These are phyloP conservation scores for Actinidia arguta DNA, from an alignment of 179 eudicot genomes.

Conservation along the genomic window DNA sequence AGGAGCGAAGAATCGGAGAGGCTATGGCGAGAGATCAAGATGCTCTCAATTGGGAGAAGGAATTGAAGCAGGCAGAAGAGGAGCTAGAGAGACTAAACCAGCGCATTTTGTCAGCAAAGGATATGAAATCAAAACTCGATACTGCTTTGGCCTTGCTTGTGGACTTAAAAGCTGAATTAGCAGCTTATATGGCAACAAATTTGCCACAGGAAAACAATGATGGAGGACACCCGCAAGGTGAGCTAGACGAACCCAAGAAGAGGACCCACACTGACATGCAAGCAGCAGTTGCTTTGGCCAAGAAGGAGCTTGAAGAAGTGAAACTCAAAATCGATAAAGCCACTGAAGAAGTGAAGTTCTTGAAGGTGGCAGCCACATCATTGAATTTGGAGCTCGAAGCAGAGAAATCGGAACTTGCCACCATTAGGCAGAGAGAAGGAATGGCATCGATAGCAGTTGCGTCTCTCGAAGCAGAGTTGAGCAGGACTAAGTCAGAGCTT, in stretches of 20 bases:
- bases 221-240: background rate
- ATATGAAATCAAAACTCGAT: conserved; percentile 66
- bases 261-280: conserved; percentile 53
- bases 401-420: conserved; percentile 57
- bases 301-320: conserved; percentile 80
- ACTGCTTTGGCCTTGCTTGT: conserved; percentile 57
- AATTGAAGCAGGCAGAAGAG: conserved; percentile 81
- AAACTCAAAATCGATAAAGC: conserved; percentile 72
- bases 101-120: conserved; percentile 64
- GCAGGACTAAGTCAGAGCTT: conserved; percentile 66
- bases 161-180: conserved; percentile 75
- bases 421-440: conserved; percentile 75
- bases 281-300: conserved; percentile 53
- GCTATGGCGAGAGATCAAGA: conserved; percentile 78
- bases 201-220: conserved; percentile 41
- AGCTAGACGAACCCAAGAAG: conserved; percentile 28
- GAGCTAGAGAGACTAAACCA: conserved; percentile 64
- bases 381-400: conserved; percentile 69
- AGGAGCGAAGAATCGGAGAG: conserved; percentile 76
- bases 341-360: conserved; percentile 60
- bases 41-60: conserved; percentile 66
- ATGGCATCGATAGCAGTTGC: conserved; percentile 71
- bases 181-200: conserved; percentile 78
- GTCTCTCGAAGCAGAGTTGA: conserved; percentile 81
- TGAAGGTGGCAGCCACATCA: conserved; percentile 69